phyloP scores from a whole-genome alignment of 225 moss, liverwort and hornwort species.

The Lunularia cruciata region DNA sequence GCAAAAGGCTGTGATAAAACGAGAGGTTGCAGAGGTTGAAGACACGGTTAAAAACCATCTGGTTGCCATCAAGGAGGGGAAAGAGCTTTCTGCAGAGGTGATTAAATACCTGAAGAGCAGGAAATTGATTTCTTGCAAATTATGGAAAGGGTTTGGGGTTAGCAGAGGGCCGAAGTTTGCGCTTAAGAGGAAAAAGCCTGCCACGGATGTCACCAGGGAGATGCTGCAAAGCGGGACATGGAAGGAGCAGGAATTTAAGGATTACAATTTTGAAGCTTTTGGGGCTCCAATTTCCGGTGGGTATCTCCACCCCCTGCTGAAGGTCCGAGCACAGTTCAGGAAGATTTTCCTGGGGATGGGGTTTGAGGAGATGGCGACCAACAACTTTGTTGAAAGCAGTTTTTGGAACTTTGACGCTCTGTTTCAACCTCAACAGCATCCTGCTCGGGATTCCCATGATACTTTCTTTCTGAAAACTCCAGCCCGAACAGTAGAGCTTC shows the following conservation, averaged over 20 bases:
- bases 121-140: slow-evolving; percentile 48
- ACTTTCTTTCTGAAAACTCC: slow-evolving; percentile 84
- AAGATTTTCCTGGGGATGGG: slow-evolving; percentile 94
- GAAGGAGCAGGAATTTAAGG: slow-evolving; percentile 74
- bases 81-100: slow-evolving; percentile 13
- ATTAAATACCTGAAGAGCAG: slow-evolving; percentile 53
- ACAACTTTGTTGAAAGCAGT: slow-evolving; percentile 94
- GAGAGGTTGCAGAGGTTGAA: slow-evolving; percentile 53
- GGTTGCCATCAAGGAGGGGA: slow-evolving; percentile 49
- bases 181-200: slow-evolving; percentile 69
- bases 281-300: slow-evolving; percentile 77
- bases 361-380: slow-evolving; percentile 98
- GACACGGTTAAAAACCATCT: slow-evolving; percentile 64
- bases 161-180: slow-evolving; percentile 70
- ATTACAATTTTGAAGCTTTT: slow-evolving; percentile 78
- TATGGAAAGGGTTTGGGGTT: slow-evolving; percentile 22
- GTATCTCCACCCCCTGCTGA: slow-evolving; percentile 88
- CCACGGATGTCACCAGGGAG: slow-evolving; percentile 87
- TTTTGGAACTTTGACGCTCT: slow-evolving; percentile 99
- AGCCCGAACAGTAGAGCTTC: slow-evolving; percentile 59
- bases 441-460: slow-evolving; percentile 92
- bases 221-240: slow-evolving; percentile 82
- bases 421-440: slow-evolving; percentile 95
- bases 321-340: slow-evolving; percentile 84
- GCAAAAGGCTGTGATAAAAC: slow-evolving; percentile 33